Evolutionary conservation across 768 basidiomycete species (phyloP).

Genomic region (Dendrothele bispora): DNA sequence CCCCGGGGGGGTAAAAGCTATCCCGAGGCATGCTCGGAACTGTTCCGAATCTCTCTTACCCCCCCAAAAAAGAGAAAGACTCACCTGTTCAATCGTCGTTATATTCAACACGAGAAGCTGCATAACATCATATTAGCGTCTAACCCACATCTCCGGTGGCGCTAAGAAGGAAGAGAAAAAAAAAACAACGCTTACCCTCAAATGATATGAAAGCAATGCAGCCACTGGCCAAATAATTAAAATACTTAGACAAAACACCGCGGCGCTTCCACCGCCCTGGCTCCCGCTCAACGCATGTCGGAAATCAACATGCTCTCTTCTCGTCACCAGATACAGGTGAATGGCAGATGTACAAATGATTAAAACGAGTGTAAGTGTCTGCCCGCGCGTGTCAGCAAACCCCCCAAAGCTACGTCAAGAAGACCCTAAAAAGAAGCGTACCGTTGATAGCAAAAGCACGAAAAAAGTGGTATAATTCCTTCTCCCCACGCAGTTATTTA

Average conservation of each 20-base stretch:
- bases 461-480: constrained; percentile 96
- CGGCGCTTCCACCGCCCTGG: constrained; percentile 72
- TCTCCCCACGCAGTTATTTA: constrained; percentile 94
- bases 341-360: constrained; percentile 82
- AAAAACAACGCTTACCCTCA: constrained; percentile 59
- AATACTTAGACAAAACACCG: constrained; percentile 73
- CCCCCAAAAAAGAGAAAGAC: constrained; percentile 20
- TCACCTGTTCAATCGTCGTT: constrained; percentile 95
- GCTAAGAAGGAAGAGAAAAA: not conserved
- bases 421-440: constrained; percentile 38
- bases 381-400: no score
- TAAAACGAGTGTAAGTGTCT: constrained; percentile 76
- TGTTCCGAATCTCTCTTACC: no score
- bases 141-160: not conserved
- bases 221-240: constrained; percentile 80
- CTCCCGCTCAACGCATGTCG: constrained; percentile 39
- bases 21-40: no score
- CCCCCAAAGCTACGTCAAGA: constrained; percentile 8
- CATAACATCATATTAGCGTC: constrained; percentile 8
- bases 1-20: no score
- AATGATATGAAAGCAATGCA: constrained; percentile 80
- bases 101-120: constrained; percentile 83
- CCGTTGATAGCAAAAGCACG: constrained; percentile 72
- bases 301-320: constrained; percentile 44
- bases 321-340: constrained; percentile 72